phyloP scores from a whole-genome alignment of 257 asterid species.

The Rhazya stricta region DNA sequence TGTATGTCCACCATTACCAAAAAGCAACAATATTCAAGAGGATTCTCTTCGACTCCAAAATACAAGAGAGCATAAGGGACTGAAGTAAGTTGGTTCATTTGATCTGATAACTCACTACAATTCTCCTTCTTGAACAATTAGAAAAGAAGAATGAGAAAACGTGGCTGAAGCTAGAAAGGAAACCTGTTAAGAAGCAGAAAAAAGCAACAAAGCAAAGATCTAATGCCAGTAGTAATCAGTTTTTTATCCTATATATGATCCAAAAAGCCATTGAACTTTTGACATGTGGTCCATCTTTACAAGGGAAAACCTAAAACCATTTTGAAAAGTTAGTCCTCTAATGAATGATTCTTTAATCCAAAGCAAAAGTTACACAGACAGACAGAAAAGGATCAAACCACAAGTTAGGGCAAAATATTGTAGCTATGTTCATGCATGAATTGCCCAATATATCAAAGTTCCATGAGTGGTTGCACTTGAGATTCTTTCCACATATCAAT shows the following conservation, averaged over 20 bases:
- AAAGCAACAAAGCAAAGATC: background rate
- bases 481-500: constrained; percentile 12
- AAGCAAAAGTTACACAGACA: background rate
- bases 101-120: too few relatives aligned
- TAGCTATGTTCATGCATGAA: constrained; percentile 4
- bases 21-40: too few relatives aligned
- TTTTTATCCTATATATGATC: constrained; percentile 8
- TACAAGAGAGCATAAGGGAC: too few relatives aligned
- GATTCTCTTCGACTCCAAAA: too few relatives aligned
- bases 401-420: constrained; percentile 2
- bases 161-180: background rate
- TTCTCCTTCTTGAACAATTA: background rate
- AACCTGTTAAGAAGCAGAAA: background rate
- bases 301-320: background rate
- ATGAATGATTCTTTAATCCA: constrained; percentile 6
- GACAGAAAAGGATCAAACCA: background rate
- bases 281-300: constrained; percentile 5
- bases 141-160: background rate
- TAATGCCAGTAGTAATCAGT: background rate
- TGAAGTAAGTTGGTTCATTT: too few relatives aligned
- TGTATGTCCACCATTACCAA: background rate
- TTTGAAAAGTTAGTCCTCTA: background rate
- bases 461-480: constrained; percentile 16
- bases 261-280: constrained; percentile 17
- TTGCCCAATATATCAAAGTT: background rate